Evolutionary conservation across 805 yeast species (phyloP), one percentile per base, ranked within the genome.

Genomic region (Wickerhamiella domercqiae): DNA sequence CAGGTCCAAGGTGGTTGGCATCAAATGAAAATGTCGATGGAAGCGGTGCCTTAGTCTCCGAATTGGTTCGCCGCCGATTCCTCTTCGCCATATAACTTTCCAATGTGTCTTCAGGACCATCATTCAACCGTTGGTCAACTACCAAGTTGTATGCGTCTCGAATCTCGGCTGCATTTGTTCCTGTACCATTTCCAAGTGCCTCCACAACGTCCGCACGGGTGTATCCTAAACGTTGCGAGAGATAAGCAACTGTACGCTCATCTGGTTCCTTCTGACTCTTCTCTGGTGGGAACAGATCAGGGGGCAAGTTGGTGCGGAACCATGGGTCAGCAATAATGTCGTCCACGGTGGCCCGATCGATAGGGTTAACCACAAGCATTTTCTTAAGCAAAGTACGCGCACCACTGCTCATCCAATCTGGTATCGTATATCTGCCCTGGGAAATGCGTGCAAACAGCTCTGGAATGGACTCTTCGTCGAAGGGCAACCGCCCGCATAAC

Each of bases 381-480:
- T 78, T 73, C 28, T 86, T 78, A 43, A 86, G 69, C 48, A 86
- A 59, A 49, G 73, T 72, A 49, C 82, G 77, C 3, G 96, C 93
- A 4, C 95, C 96, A 0, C 72, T 65, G 16, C 93, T 78, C 43
- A 86, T 63, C 54, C 78, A 84, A 49, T 78, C 80, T 15, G 97
- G 97, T 42, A 86, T 66, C 0, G 93, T 75, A 60, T 84, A 87
- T 37, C 83, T 87, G 58, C 97, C 97, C 53, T 82, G 80, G 52
- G 83, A 73, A 53, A 86, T 87, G 52, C 84, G 83, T 57, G 84
- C 84, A 66, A 87, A 86, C 44, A 86, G 65, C 1, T 90, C 93
- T 5, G 97, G 97, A 39, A 86, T 87, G 55, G 83, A 78, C 54
- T 86, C 97, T 59, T 86, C 97, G 59, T 86, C 97, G 56, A 86